These are phyloP conservation scores for Blyttiomyces sp. DNA, from an alignment of 371 early-diverging fungal species.

Conservation along the genomic window DNA sequence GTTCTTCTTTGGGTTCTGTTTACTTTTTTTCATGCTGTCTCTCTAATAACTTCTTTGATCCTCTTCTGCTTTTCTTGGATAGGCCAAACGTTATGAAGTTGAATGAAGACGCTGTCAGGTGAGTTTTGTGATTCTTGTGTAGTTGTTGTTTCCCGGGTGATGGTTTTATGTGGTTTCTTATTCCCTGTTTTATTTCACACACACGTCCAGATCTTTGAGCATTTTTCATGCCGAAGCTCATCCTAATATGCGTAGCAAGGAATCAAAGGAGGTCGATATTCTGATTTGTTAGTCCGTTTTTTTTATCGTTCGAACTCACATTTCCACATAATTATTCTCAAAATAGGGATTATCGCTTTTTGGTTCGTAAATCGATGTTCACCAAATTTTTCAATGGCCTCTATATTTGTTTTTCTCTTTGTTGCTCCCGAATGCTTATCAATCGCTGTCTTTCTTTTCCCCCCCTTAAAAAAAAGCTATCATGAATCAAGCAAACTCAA, in stretches of 20 bases:
- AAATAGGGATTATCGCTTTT: no score
- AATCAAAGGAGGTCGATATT: constrained; percentile 63
- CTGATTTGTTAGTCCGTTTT: no score
- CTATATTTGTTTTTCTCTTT: no score
- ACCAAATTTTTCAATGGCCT: no score
- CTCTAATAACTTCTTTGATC: constrained; percentile 9
- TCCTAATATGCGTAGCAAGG: constrained; percentile 57
- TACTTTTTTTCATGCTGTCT: neutral
- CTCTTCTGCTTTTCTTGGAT: constrained; percentile 22
- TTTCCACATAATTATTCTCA: no score
- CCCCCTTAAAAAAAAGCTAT: constrained; percentile 46
- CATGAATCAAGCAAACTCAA: constrained; percentile 59
- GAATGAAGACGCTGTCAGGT: constrained; percentile 56
- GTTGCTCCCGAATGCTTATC: constrained; percentile 56
- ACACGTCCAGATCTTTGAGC: constrained; percentile 65
- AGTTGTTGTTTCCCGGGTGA: no score
- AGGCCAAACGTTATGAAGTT: constrained; percentile 52
- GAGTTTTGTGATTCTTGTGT: neutral
- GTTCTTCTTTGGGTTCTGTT: neutral
- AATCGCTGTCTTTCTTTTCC: constrained; percentile 32
- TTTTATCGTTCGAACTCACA: no score
- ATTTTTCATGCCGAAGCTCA: constrained; percentile 67
- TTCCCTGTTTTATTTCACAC: no score
- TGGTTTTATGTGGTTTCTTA: no score
- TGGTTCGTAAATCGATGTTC: no score